Evolutionary conservation across 257 asterid genomes (phyloP), one percentile per base, ranked within the genome.

Genomic region (Solanum virginianum): DNA sequence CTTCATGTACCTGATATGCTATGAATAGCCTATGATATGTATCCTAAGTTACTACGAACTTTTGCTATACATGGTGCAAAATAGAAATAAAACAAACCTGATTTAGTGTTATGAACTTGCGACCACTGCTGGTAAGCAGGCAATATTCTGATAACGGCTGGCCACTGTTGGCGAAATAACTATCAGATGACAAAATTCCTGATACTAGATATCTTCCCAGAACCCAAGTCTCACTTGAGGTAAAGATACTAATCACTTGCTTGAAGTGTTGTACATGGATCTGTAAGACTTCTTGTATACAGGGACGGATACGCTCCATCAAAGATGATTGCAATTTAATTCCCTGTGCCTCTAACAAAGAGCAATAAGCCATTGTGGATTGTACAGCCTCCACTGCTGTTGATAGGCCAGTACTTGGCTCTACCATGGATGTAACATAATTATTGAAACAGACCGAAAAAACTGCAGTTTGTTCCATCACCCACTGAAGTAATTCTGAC

Each of bases 71-170:
- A 5, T 26, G 49, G 60, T 13, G 41, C 80, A 66, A 18, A 49
- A 83, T 18, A 5, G 59, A 57, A 85, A 70, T 43, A 59, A 49
- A 63, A 81, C 91, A 51, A 83, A 94, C 98, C 98, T 93, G 98
- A 82, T 90, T 87, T n/a, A 95, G 80, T 16, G 93, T 93, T 36
- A 92, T 81, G 74, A 95, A 90, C 81, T 95, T 95, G 81, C 95
- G 87, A 81, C 97, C 97, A 80, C 98, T 95, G 89, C 86, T 88
- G 11, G 97, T 85, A 54, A 95, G 97, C 82, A 90, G 88, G 83
- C 92, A 89, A 80, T 90, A 92, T 17, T 92, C 95, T 0, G 90
- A 92, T 45, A 85, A 89, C 36, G 36, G 36, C 71, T 89, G 91
- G 80, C 90, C 88, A 32, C 80, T 26, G 24, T 55, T 81, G 24